These are phyloP conservation scores for Myxozyma nipponensis DNA, from an alignment of 805 yeast genomes.

Conservation along the genomic window DNA sequence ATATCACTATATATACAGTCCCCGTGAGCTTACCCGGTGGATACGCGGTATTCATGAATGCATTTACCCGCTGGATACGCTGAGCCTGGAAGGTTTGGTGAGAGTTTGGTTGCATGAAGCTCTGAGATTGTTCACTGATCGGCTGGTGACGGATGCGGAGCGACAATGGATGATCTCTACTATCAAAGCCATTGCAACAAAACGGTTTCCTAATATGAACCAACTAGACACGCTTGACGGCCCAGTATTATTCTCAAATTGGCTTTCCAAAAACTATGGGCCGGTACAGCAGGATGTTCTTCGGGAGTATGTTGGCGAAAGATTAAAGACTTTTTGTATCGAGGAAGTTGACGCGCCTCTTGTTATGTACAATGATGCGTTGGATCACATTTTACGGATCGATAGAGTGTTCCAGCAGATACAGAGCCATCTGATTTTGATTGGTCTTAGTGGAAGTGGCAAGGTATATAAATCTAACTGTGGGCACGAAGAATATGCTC, in stretches of 20 bases:
- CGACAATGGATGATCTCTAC: constrained; percentile 48
- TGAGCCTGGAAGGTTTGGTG: constrained; percentile 46
- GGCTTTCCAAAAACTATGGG: constrained; percentile 65
- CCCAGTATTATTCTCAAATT: constrained; percentile 67
- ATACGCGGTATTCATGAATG: constrained; percentile 65
- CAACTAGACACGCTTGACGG: constrained; percentile 37
- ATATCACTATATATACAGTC: constrained; percentile 73
- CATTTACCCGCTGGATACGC: constrained; percentile 38
- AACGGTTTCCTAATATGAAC: constrained; percentile 49
- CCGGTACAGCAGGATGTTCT: constrained; percentile 52
- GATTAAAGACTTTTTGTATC: constrained; percentile 69
- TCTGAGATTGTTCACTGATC: constrained; percentile 68
- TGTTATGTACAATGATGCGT: constrained; percentile 61
- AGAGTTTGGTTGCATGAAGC: constrained; percentile 82
- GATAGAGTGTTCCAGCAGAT: constrained; percentile 79
- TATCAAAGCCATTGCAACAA: constrained; percentile 35
- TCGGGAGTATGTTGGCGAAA: constrained; percentile 52
- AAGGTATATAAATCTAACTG: constrained; percentile 40
- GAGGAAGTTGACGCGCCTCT: constrained; percentile 55
- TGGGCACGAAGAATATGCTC: constrained; percentile 4
- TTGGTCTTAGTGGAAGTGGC: constrained; percentile 81
- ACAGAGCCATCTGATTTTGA: constrained; percentile 85
- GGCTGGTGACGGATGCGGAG: constrained; percentile 51
- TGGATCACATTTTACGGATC: constrained; percentile 71
- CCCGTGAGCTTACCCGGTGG: constrained; percentile 91